Evolutionary conservation across 306 rosid genomes (phyloP).

Genomic region (Delonix regia): DNA sequence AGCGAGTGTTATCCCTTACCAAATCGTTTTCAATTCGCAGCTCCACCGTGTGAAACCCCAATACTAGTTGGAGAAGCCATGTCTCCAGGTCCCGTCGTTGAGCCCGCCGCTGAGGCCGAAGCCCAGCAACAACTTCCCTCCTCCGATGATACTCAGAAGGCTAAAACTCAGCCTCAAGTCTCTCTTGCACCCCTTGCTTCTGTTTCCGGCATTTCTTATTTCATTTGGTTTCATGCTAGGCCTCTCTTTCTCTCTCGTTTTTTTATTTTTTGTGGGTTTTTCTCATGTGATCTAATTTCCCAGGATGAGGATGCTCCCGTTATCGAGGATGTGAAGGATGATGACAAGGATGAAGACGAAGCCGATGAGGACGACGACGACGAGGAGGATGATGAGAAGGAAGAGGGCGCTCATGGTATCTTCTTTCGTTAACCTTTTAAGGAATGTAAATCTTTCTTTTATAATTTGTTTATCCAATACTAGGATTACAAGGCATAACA

Average conservation of each 20-base stretch:
- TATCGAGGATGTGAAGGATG: slow-evolving; percentile 80
- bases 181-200: not conserved
- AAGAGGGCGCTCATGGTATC: slow-evolving; percentile 65
- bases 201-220: not conserved
- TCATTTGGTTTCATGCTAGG: not conserved
- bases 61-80: slow-evolving; percentile 32
- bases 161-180: slow-evolving; percentile 53
- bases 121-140: slow-evolving; percentile 38
- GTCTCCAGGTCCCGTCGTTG: slow-evolving; percentile 82
- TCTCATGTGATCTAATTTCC: not conserved
- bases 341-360: slow-evolving; percentile 54
- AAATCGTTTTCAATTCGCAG: not conserved
- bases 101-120: slow-evolving; percentile 42
- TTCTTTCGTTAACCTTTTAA: not conserved
- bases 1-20: slow-evolving; percentile 28
- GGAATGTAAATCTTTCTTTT: not conserved
- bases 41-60: slow-evolving; percentile 35
- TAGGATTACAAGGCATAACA: not conserved
- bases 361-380: slow-evolving; percentile 62
- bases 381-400: slow-evolving; percentile 64
- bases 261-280: no score
- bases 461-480: not conserved
- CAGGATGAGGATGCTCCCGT: slow-evolving; percentile 65
- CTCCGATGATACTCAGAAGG: slow-evolving; percentile 50
- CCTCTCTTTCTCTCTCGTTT: not conserved